Evolutionary conservation across 2,329 filamentous ascomycete genomes (phyloP).

Genomic region (Nemania diffusa): DNA sequence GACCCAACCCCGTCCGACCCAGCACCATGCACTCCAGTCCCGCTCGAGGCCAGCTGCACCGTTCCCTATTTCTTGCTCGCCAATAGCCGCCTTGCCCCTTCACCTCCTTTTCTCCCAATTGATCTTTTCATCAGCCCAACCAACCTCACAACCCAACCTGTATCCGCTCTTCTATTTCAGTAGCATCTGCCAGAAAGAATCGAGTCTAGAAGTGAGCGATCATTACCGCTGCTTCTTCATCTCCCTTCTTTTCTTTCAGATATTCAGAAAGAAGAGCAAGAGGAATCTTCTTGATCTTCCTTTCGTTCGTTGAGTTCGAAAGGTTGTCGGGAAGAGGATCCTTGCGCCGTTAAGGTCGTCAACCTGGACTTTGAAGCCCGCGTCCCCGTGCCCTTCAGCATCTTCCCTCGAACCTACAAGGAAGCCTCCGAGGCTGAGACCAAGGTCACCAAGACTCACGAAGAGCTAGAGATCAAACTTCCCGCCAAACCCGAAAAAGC

Average conservation of each 20-base stretch:
- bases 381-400: conserved; percentile 99
- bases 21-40: conserved; percentile 9
- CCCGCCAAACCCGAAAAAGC: conserved; percentile 73
- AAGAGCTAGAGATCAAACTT: conserved; percentile 89
- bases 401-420: conserved; percentile 98
- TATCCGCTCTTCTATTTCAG: conserved; percentile 51
- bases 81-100: conserved; percentile 48
- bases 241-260: conserved; percentile 55
- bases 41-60: conserved; percentile 28
- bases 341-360: conserved; percentile 74
- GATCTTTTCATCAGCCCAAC: conserved; percentile 40
- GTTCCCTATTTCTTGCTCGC: conserved; percentile 49
- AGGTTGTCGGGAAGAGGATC: conserved; percentile 59
- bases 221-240: conserved; percentile 51
- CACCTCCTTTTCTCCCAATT: conserved; percentile 48
- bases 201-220: conserved; percentile 50
- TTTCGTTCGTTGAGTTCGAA: conserved; percentile 61
- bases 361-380: conserved; percentile 99
- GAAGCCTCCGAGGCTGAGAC: conserved; percentile 62
- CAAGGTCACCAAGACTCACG: conserved; percentile 76
- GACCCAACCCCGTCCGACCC: conserved; percentile 5
- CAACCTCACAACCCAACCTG: conserved; percentile 45
- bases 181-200: conserved; percentile 48
- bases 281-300: conserved; percentile 73
- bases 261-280: conserved; percentile 69